Conservation (phyloP, 176 grass and related monocot genomes). For the Canna indica region DNA sequence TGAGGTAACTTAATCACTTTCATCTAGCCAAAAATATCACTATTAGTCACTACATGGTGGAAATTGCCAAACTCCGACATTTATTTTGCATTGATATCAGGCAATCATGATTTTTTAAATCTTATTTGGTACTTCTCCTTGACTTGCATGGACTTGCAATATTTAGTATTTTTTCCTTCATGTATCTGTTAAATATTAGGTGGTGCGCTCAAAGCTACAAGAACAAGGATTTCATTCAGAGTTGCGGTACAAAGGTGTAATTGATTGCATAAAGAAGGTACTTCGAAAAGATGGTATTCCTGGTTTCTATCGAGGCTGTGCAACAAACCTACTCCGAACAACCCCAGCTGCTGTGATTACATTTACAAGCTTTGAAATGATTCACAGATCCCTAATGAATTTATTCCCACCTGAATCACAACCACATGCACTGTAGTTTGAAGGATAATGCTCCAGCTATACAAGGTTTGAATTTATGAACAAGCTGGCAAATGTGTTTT, state of each 20-base stretch:
- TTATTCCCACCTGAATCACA: constrained; percentile 39
- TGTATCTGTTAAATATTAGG: constrained; percentile 32
- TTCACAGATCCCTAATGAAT: constrained; percentile 61
- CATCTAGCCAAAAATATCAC: neutral
- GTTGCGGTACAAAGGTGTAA: constrained; percentile 53
- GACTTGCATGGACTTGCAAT: neutral
- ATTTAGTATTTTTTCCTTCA: neutral
- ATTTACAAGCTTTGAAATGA: constrained; percentile 99
- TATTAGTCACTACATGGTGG: neutral
- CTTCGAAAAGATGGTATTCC: constrained; percentile 51
- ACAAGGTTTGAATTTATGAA: neutral
- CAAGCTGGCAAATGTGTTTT: neutral
- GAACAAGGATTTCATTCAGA: constrained; percentile 64
- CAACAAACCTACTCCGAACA: constrained; percentile 78
- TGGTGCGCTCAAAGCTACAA: constrained; percentile 87
- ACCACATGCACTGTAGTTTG: constrained; percentile 40
- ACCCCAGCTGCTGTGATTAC: constrained; percentile 96
- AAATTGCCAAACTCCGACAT: neutral
- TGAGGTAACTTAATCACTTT: constrained; percentile 43
- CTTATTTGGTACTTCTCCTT: too few species aligned
- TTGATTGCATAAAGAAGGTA: constrained; percentile 78
- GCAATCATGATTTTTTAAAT: too few species aligned
- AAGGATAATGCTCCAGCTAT: neutral
- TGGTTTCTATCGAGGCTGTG: constrained; percentile 92
- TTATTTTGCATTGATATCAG: too few species aligned